Evolutionary conservation across 805 yeast genomes (phyloP), one percentile per base, ranked within the genome.

Genomic region (Candida gorgasii): DNA sequence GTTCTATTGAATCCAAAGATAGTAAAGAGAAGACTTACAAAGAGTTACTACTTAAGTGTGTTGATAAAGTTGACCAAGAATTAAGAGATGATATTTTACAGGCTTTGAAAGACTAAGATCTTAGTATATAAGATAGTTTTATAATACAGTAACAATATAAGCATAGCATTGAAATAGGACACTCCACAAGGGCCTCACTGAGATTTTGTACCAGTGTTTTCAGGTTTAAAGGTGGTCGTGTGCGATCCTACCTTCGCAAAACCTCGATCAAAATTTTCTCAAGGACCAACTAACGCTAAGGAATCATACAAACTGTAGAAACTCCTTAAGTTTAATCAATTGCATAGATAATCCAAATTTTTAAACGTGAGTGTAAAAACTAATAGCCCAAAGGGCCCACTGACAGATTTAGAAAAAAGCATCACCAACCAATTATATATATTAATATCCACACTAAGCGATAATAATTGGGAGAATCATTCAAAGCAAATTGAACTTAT

Each of bases 401-500:
- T 47, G 43, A 52, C 61, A 23, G 72, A 67, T 51, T 49, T 65
- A 44, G 56, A 58, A 45, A 63, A 61, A 47, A 67, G 77, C 39
- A 61, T 73, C 34, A 55, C 72, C 44, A 73, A 80, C 26, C 88
- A 83, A 59, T 55, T 83, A 31, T 68, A 77, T 14, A 67, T 82
- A 37, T 61, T 81, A 37, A 62, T 75, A 38, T 63, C 76, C 28
- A 71, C 77, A 16, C 61, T 74, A 47, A 58, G 67, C 23, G 60
- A 61, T 17, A 59, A 61, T 16, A 74, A 72, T 58, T 67, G 73
- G 54, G 63, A 61, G 17, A 46, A 61, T 15, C 64, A 72, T 19
- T 54, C 59, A 37, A 51, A 56, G 29, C 78, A 81, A 54, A 78
- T 81, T 54, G 67, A 70, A 43, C 66, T 64, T 49, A 70, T 82